Base-by-base conservation (phyloP, 805 yeast species). In the Brettanomyces nanus region DNA sequence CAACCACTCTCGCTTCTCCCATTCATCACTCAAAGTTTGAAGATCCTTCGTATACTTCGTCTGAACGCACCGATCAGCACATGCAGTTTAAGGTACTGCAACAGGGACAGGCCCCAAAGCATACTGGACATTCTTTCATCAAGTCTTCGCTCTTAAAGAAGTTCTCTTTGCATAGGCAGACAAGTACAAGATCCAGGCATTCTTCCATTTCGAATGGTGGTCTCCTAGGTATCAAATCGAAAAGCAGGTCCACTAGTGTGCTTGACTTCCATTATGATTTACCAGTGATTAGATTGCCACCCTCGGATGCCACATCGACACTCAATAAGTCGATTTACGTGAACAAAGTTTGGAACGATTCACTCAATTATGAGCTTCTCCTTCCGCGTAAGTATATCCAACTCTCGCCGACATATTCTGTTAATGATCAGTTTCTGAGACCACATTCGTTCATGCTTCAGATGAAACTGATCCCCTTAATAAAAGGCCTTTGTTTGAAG, bases 301-400 rank as follows among this genome's bases (percentile, higher is more conserved):
- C 80, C 0, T 69, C 75, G 4, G 68, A 70, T 52, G 77, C 77
- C 2, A 68, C 72, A 26, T 69, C 76, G 3, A 70, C 73, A 6
- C 64, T 75, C 5, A 80, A 82, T 52, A 84, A 81, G 51, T 86
- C 94, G 0, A 72, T 84, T 14, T 82, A 78, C 54, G 85, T 84
- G 26, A 81, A 80, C 53, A 68, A 84, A 44, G 68, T 77, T 1
- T 84, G 92, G 92, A 75, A 77, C 47, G 79, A 81, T 39, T 56
- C 85, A 0, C 58, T 84, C 27, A 76, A 77, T 39, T 84, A 84
- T 56, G 81, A 81, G 45, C 69, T 84, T 13, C 72, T 86, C 0
- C 69, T 84, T 41, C 87, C 89, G 0, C 69, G 69, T 41, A 84
- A 83, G 49, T 83, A 68, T 54, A 74, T 82, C 9, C 66, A 83